phyloP scores from a whole-genome alignment of 495 filamentous ascomycete species.

The Aeminium ludgeri region DNA sequence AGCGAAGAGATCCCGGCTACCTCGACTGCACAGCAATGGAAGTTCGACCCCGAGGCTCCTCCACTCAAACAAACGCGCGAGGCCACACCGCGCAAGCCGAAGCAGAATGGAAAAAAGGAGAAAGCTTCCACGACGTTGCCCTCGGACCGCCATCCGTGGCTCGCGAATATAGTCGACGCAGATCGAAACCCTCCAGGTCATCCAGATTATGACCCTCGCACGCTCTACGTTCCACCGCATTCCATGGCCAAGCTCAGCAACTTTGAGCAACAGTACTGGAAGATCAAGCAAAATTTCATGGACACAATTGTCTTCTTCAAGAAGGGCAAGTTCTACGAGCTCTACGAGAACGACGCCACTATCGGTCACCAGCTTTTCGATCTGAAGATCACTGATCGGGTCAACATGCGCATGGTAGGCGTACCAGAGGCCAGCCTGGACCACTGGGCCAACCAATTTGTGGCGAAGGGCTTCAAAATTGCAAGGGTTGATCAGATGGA shows the following conservation, averaged over 20 bases:
- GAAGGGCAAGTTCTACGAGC: slow-evolving; percentile 98
- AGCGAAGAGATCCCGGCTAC: slow-evolving; percentile 42
- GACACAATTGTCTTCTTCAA: slow-evolving; percentile 99
- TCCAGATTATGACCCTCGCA: slow-evolving; percentile 83
- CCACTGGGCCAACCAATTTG: slow-evolving; percentile 87
- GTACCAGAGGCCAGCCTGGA: slow-evolving; percentile 81
- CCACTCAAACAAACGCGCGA: slow-evolving; percentile 26
- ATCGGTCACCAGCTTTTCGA: slow-evolving; percentile 96
- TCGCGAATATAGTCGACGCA: slow-evolving; percentile 67
- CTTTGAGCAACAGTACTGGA: slow-evolving; percentile 98
- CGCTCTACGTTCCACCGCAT: slow-evolving; percentile 66
- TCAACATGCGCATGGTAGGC: slow-evolving; percentile 98
- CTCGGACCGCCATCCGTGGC: slow-evolving; percentile 72
- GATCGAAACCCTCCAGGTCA: slow-evolving; percentile 65
- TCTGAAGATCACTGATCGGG: slow-evolving; percentile 89
- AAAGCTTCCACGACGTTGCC: slow-evolving; percentile 66
- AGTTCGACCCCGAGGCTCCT: slow-evolving; percentile 61
- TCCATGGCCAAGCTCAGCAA: slow-evolving; percentile 69
- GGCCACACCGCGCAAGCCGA: slow-evolving; percentile 19
- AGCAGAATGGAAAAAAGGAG: slow-evolving; percentile 34
- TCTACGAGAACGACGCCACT: slow-evolving; percentile 96
- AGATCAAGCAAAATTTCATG: slow-evolving; percentile 96
- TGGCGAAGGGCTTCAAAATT: slow-evolving; percentile 89
- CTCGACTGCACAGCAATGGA: slow-evolving; percentile 74
- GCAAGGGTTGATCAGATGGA: slow-evolving; percentile 93